phyloP scores from a whole-genome alignment of 768 basidiomycete genomes.

The Jaapia argillacea region DNA sequence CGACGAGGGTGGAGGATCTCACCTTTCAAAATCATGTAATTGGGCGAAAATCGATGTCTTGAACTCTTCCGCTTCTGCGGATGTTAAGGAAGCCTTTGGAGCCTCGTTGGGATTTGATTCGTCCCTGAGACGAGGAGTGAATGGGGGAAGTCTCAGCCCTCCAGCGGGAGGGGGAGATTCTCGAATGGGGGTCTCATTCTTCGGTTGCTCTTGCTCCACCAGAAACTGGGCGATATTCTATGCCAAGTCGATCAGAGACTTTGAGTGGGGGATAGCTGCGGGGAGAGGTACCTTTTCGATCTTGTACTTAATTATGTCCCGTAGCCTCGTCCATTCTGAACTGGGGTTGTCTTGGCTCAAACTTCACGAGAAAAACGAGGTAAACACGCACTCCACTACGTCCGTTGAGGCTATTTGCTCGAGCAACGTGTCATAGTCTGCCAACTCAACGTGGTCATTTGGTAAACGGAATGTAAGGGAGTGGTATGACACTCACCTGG shows the following conservation, averaged over 20 bases:
- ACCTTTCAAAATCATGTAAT: constrained; percentile 72
- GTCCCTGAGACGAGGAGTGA: constrained; percentile 46
- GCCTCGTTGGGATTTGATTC: constrained; percentile 40
- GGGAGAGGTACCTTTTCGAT: constrained; percentile 43
- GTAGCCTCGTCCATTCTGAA: constrained; percentile 59
- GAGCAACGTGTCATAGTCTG: constrained; percentile 51
- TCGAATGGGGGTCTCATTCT: constrained; percentile 26
- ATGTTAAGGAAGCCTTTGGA: constrained; percentile 50
- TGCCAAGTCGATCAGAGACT: not conserved
- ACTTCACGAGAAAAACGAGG: constrained; percentile 4
- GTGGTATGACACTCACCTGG: constrained; percentile 28
- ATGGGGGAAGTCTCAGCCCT: constrained; percentile 64
- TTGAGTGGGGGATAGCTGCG: not conserved
- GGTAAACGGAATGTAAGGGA: not conserved
- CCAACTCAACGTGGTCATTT: constrained; percentile 9
- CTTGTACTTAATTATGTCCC: constrained; percentile 65
- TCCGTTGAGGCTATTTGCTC: constrained; percentile 59
- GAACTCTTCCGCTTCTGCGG: constrained; percentile 47
- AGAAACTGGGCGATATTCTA: constrained; percentile 24
- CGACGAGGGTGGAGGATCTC: constrained; percentile 2
- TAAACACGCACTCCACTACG: constrained; percentile 40
- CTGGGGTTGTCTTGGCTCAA: constrained; percentile 26
- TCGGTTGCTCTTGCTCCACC: constrained; percentile 16
- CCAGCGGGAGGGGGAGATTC: constrained; percentile 29
- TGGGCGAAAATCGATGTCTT: constrained; percentile 49